These are phyloP conservation scores for Xerocomellus chrysenteron DNA, from an alignment of 768 basidiomycete genomes.

Conservation along the genomic window DNA sequence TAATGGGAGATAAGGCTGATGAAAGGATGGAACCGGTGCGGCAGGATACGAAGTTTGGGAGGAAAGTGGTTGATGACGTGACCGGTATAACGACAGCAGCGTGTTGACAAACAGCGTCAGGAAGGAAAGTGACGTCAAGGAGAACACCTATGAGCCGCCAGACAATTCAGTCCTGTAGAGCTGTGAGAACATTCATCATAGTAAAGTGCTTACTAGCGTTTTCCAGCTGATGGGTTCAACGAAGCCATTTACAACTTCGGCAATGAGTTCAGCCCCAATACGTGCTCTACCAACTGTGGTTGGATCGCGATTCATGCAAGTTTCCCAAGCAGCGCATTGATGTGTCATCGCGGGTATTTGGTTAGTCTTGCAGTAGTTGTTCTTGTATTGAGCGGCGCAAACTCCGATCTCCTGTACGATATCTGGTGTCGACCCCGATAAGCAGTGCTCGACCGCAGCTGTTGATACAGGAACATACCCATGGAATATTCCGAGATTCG, in stretches of 20 bases:
- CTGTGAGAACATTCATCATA: conserved; percentile 11
- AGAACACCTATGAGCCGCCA: conserved; percentile 53
- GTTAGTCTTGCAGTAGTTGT: conserved; percentile 74
- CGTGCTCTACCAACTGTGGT: conserved; percentile 83
- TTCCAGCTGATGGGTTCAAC: conserved; percentile 98
- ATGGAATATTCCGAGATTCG: conserved; percentile 85
- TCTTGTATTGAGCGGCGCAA: conserved; percentile 77
- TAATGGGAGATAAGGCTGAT: conserved; percentile 52
- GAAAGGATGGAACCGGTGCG: conserved; percentile 41
- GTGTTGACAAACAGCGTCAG: conserved; percentile 79
- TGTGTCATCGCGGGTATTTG: conserved; percentile 86
- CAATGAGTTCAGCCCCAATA: conserved; percentile 92
- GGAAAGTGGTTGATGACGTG: conserved; percentile 53
- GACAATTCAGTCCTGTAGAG: conserved; percentile 19
- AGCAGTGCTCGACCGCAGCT: conserved; percentile 17
- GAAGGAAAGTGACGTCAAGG: conserved; percentile 72
- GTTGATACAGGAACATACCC: conserved; percentile 46
- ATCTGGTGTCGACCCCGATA: conserved; percentile 45
- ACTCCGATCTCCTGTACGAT: conserved; percentile 90
- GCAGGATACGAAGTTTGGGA: conserved; percentile 40
- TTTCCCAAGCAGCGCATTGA: conserved; percentile 88
- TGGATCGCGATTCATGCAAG: conserved; percentile 94
- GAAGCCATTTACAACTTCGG: conserved; percentile 94
- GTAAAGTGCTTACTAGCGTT: conserved; percentile 66
- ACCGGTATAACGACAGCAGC: conserved; percentile 74